These are phyloP conservation scores for Plasmodium coatneyi DNA, from an alignment of 169 alveolate genomes.

Conservation along the genomic window DNA sequence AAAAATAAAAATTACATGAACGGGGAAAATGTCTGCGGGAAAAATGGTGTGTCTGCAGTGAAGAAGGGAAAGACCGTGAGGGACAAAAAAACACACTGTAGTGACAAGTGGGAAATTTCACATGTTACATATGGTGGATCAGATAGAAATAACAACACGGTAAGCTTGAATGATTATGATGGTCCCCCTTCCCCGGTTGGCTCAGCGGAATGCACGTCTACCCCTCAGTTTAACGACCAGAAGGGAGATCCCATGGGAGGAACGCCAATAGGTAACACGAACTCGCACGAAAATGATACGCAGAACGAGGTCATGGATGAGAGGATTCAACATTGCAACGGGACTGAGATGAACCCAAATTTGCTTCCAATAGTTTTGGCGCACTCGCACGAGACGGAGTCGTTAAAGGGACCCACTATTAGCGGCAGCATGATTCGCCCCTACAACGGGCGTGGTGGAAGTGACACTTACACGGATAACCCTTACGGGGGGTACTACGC, in stretches of 20 bases:
- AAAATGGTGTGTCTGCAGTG: background rate
- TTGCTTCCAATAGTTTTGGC: background rate
- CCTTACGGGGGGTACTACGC: background rate
- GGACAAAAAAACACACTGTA: background rate
- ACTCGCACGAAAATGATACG: background rate
- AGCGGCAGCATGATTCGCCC: background rate
- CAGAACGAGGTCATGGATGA: background rate
- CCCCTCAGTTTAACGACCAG: background rate
- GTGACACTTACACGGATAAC: background rate
- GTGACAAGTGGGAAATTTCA: background rate
- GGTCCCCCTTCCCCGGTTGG: background rate
- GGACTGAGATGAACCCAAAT: background rate
- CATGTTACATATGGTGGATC: background rate
- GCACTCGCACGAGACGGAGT: background rate
- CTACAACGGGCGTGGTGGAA: background rate
- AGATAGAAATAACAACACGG: background rate
- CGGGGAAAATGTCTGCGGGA: background rate
- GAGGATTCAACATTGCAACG: background rate
- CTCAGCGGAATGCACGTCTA: background rate
- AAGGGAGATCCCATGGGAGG: background rate
- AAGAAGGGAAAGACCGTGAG: background rate
- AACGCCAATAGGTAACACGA: background rate
- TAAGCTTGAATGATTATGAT: background rate
- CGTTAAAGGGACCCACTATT: background rate
- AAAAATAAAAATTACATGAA: constrained; percentile 13